These are phyloP conservation scores for Xylaria telfairii DNA, from an alignment of 495 filamentous ascomycete genomes.

Conservation along the genomic window DNA sequence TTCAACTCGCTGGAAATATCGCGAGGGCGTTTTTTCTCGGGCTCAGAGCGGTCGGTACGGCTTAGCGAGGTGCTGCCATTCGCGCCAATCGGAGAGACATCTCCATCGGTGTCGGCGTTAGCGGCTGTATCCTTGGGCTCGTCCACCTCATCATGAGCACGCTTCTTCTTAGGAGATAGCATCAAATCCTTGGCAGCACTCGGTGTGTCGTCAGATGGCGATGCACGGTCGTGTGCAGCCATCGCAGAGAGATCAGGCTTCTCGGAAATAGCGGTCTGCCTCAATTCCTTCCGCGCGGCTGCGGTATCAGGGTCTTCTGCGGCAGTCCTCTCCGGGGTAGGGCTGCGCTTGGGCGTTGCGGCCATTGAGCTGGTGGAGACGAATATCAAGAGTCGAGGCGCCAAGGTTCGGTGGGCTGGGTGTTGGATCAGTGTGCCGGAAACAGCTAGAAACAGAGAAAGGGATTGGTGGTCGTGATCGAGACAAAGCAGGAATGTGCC, in stretches of 20 bases:
- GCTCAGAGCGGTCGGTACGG: constrained; percentile 54
- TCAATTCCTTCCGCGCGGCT: constrained; percentile 60
- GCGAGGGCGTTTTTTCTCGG: constrained; percentile 62
- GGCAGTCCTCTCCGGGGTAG: constrained; percentile 32
- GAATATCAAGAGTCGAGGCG: background rate
- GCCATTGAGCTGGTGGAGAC: constrained; percentile 26
- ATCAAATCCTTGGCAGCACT: constrained; percentile 49
- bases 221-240: constrained; percentile 26
- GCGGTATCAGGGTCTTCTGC: constrained; percentile 60
- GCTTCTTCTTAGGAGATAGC: constrained; percentile 64
- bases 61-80: constrained; percentile 37
- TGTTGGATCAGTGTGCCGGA: background rate
- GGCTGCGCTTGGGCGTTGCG: constrained; percentile 33
- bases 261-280: constrained; percentile 61
- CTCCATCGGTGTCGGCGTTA: constrained; percentile 36
- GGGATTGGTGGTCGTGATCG: background rate
- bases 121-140: constrained; percentile 38
- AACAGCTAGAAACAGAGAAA: background rate
- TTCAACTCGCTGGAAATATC: constrained; percentile 44
- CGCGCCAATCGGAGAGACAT: constrained; percentile 45
- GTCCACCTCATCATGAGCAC: constrained; percentile 59
- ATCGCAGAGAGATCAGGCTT: constrained; percentile 37
- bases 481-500: constrained; percentile 15
- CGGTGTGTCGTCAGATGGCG: constrained; percentile 27
- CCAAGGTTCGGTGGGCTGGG: background rate